A percentile compares a stretch with the other conserved stretches of the same genome.
These are phyloP conservation scores for Acer campestre DNA, from an alignment of 345 rosid species.

Conservation along the genomic window DNA sequence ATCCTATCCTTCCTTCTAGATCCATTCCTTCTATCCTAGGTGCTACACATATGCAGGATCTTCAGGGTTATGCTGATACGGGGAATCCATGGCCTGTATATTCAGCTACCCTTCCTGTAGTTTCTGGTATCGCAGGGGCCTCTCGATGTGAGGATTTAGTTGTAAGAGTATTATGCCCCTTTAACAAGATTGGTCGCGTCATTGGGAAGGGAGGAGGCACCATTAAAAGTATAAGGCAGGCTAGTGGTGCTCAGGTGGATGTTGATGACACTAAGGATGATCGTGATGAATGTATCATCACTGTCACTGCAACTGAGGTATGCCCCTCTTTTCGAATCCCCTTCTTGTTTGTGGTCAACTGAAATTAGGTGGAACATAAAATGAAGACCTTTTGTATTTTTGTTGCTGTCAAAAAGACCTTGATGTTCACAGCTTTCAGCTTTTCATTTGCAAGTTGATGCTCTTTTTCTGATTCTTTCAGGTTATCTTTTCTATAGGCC, in stretches of 20 bases:
- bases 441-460: neutral
- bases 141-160: constrained; percentile 67
- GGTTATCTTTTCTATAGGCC: neutral
- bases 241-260: constrained; percentile 82
- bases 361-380: constrained; percentile 7
- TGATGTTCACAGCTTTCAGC: neutral
- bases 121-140: constrained; percentile 54
- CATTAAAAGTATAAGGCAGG: constrained; percentile 87
- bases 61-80: constrained; percentile 69
- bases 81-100: constrained; percentile 72
- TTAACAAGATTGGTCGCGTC: constrained; percentile 89
- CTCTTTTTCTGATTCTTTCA: neutral
- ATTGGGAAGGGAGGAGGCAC: constrained; percentile 95
- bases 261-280: constrained; percentile 78
- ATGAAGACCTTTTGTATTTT: neutral
- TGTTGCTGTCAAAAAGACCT: neutral
- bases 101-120: constrained; percentile 70
- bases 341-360: neutral
- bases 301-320: constrained; percentile 73
- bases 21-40: constrained; percentile 66
- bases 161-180: constrained; percentile 71
- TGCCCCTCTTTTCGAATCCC: neutral
- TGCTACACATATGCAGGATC: constrained; percentile 57
- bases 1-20: constrained; percentile 59
- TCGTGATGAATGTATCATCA: constrained; percentile 70